A percentile compares a stretch with the other conserved stretches of the same genome.
Evolutionary conservation across 2,329 filamentous ascomycete genomes (phyloP).

Genomic region (Botrytis sinoallii): DNA sequence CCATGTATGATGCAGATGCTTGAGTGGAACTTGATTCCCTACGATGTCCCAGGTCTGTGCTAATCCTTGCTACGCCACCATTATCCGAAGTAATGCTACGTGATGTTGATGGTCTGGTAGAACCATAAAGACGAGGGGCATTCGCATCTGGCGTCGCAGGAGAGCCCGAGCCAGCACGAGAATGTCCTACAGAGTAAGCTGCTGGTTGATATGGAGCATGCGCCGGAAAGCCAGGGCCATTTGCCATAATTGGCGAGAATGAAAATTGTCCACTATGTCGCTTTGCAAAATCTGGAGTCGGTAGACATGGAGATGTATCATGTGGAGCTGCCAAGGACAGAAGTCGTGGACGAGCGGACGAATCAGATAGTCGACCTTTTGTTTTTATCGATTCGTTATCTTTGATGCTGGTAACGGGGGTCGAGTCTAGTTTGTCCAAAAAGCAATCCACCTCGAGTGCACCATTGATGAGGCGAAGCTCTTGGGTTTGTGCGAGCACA

Average conservation of each 20-base stretch:
- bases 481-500: constrained; percentile 67
- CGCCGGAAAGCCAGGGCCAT: constrained; percentile 46
- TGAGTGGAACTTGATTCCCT: constrained; percentile 57
- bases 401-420: background rate
- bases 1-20: constrained; percentile 46
- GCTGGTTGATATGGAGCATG: constrained; percentile 55
- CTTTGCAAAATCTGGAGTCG: constrained; percentile 63
- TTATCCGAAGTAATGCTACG: constrained; percentile 55
- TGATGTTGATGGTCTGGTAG: constrained; percentile 54
- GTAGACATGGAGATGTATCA: constrained; percentile 60
- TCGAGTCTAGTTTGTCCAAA: constrained; percentile 31
- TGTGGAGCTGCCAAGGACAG: constrained; percentile 54
- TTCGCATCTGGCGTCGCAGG: constrained; percentile 56
- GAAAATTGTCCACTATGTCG: constrained; percentile 66
- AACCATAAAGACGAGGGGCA: constrained; percentile 20
- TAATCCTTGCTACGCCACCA: constrained; percentile 47
- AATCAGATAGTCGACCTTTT: constrained; percentile 33
- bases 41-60: constrained; percentile 48
- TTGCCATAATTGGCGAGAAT: constrained; percentile 51
- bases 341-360: constrained; percentile 49
- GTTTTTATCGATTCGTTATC: constrained; percentile 8
- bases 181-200: constrained; percentile 47
- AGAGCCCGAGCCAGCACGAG: constrained; percentile 55
- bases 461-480: constrained; percentile 76
- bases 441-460: constrained; percentile 42